These are phyloP conservation scores for Talaromyces sp. DNA, from an alignment of 2,329 filamentous ascomycete genomes.

Conservation along the genomic window DNA sequence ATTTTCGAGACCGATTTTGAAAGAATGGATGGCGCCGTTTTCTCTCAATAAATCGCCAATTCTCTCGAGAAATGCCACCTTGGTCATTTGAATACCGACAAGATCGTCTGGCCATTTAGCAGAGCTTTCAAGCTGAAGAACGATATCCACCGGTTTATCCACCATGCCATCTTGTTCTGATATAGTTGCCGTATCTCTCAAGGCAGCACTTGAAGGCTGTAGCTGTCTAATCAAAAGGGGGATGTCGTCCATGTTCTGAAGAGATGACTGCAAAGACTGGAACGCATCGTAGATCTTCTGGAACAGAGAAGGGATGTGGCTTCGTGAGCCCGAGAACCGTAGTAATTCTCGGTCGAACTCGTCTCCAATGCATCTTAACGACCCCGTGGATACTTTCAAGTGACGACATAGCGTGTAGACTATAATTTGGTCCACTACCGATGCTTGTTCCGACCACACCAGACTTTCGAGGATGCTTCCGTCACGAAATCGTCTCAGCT, in stretches of 20 bases:
- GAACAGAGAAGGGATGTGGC: constrained; percentile 52
- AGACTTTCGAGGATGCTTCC: constrained; percentile 90
- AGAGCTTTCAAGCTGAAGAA: constrained; percentile 90
- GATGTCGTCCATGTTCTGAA: constrained; percentile 74
- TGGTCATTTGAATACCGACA: constrained; percentile 85
- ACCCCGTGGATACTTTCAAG: constrained; percentile 55
- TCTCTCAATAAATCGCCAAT: constrained; percentile 69
- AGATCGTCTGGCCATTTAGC: constrained; percentile 91
- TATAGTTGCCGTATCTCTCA: constrained; percentile 63
- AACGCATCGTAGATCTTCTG: constrained; percentile 67
- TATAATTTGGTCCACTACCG: constrained; percentile 76
- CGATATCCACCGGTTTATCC: constrained; percentile 63
- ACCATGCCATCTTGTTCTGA: constrained; percentile 21
- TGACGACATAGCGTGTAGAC: constrained; percentile 67
- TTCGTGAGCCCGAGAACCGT: constrained; percentile 32
- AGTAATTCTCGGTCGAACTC: constrained; percentile 42
- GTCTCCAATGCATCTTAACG: constrained; percentile 50
- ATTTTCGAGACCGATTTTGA: constrained; percentile 78
- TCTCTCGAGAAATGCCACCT: constrained; percentile 77
- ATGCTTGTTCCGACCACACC: constrained; percentile 68
- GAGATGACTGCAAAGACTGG: constrained; percentile 66
- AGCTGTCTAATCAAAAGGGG: constrained; percentile 84
- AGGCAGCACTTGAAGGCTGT: constrained; percentile 63
- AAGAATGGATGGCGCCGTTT: constrained; percentile 56
- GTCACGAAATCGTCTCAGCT: constrained; percentile 90